Percentiles rank a stretch among this genome's conserved stretches.
phyloP scores from a whole-genome alignment of 2,329 filamentous ascomycete genomes.

The Fusarium algeriense region DNA sequence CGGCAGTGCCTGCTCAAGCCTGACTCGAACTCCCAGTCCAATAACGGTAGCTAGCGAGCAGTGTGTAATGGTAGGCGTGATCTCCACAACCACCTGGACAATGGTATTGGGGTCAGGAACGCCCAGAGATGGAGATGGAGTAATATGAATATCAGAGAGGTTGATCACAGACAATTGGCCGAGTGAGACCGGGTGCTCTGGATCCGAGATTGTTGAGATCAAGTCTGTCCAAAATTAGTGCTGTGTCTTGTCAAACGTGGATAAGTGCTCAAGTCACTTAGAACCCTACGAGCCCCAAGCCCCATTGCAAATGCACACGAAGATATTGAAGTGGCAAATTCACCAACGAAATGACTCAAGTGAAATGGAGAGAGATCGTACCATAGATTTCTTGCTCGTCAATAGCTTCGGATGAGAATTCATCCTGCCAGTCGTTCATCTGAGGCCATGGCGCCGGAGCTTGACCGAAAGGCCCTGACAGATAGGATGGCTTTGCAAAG shows the following conservation, averaged over 20 bases:
- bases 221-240: constrained; percentile 71
- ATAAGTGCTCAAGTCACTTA: neutral
- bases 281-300: neutral
- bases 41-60: constrained; percentile 97
- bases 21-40: constrained; percentile 89
- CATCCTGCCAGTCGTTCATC: constrained; percentile 62
- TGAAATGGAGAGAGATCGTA: constrained; percentile 55
- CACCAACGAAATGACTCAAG: constrained; percentile 16
- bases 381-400: constrained; percentile 98
- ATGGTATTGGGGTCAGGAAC: constrained; percentile 65
- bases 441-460: constrained; percentile 52
- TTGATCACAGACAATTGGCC: constrained; percentile 95
- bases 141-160: constrained; percentile 90
- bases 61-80: constrained; percentile 97
- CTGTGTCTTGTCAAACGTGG: neutral
- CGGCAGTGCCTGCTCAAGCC: constrained; percentile 90
- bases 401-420: constrained; percentile 81
- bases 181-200: constrained; percentile 94
- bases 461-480: constrained; percentile 55
- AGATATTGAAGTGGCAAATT: constrained; percentile 17
- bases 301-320: neutral
- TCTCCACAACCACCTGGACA: constrained; percentile 84
- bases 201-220: constrained; percentile 94
- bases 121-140: constrained; percentile 54
- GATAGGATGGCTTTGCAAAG: constrained; percentile 60